Evolutionary conservation across 345 rosid species (phyloP).

Genomic region (Eucalyptus polybractea): DNA sequence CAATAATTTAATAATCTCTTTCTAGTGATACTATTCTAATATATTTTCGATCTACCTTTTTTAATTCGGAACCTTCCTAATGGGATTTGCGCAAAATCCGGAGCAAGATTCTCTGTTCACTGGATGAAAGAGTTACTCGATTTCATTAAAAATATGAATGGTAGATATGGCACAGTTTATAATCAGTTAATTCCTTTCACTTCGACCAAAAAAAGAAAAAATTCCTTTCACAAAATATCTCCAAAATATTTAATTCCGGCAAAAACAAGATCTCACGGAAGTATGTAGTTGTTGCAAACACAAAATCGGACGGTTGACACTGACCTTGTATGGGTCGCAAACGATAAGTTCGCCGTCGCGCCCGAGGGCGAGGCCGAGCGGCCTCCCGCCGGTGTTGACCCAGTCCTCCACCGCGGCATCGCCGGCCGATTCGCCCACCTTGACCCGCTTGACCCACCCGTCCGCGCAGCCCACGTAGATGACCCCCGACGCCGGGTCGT

Average conservation of each 20-base stretch:
- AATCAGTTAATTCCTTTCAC: too few species aligned
- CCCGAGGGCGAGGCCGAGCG: slow-evolving; percentile 64
- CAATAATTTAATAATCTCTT: neutral
- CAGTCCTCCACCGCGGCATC: slow-evolving; percentile 30
- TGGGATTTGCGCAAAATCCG: neutral
- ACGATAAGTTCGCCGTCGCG: slow-evolving; percentile 31
- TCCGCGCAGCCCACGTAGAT: slow-evolving; percentile 52
- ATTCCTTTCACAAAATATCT: neutral
- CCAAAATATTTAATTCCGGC: neutral
- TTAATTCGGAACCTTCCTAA: too few species aligned
- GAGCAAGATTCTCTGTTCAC: too few species aligned
- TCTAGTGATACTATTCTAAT: neutral
- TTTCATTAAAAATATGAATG: too few species aligned
- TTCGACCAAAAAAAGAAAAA: too few species aligned
- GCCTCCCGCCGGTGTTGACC: slow-evolving; percentile 76
- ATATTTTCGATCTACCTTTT: neutral
- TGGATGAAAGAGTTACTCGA: too few species aligned
- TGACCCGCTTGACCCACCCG: slow-evolving; percentile 82
- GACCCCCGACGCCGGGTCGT: slow-evolving; percentile 15
- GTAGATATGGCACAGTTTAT: too few species aligned
- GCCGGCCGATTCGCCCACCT: slow-evolving; percentile 4
- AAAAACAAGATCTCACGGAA: neutral
- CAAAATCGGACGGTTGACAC: neutral
- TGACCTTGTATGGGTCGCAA: slow-evolving; percentile 64
- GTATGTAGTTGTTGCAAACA: too few species aligned